These are phyloP conservation scores for Erigeron philadelphicus DNA, from an alignment of 140 eudicot genomes.

Conservation along the genomic window DNA sequence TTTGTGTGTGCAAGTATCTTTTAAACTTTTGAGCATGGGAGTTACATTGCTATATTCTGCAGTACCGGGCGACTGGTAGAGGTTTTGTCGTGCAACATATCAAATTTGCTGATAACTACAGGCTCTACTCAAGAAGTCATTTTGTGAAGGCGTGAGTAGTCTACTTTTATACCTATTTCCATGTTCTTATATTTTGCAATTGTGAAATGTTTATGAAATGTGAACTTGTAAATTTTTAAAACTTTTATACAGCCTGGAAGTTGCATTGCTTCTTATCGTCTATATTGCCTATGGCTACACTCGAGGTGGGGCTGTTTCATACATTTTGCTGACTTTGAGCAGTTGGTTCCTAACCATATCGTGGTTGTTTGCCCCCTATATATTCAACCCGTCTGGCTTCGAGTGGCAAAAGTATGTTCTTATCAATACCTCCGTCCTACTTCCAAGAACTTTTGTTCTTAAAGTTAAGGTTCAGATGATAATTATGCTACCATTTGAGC, in stretches of 20 bases:
- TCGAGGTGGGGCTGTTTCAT: slow-evolving; percentile 68
- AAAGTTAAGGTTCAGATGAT: not conserved
- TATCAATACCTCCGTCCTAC: not conserved
- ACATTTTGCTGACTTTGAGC: slow-evolving; percentile 70
- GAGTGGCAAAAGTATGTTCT: slow-evolving; percentile 94
- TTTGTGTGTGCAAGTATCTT: slow-evolving; percentile 3
- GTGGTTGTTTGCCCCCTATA: slow-evolving; percentile 96
- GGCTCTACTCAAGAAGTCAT: slow-evolving; percentile 98
- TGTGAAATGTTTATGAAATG: slow-evolving; percentile 1
- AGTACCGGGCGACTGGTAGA: slow-evolving; percentile 98
- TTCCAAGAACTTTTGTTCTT: not conserved
- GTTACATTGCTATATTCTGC: slow-evolving; percentile 23
- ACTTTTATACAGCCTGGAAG: slow-evolving; percentile 66
- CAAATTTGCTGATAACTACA: slow-evolving; percentile 92
- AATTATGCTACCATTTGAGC: slow-evolving; percentile 27
- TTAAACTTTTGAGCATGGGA: slow-evolving; percentile 6
- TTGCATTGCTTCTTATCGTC: slow-evolving; percentile 77
- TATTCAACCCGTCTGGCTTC: slow-evolving; percentile 97
- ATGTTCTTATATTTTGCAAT: not conserved
- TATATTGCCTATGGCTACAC: slow-evolving; percentile 85
- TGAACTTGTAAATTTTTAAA: slow-evolving; percentile 1
- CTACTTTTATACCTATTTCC: not conserved
- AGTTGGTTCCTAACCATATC: slow-evolving; percentile 98
- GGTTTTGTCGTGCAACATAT: slow-evolving; percentile 98
- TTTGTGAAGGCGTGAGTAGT: slow-evolving; percentile 90